Conservation (phyloP, 192 early-diverging fungal species). For the Umbelopsis ramanniana region DNA sequence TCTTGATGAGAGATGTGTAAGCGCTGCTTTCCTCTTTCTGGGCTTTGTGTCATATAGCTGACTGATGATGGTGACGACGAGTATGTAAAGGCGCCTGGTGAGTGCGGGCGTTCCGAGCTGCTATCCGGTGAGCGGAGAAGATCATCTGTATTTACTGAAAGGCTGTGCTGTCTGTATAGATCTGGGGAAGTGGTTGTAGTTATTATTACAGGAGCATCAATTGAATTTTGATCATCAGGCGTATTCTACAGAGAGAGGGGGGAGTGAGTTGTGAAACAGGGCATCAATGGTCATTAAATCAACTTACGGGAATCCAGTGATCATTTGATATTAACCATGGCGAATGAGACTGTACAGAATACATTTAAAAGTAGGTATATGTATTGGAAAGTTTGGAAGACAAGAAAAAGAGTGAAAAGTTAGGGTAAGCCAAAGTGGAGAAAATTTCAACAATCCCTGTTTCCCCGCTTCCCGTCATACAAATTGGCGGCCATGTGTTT, state of each 20-base stretch:
- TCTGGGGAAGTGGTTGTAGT: not conserved
- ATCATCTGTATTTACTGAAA: not conserved
- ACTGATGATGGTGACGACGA: not conserved
- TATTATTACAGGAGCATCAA: not conserved
- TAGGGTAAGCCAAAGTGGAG: not conserved
- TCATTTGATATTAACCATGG: not conserved
- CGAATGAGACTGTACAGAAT: not conserved
- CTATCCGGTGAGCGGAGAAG: not conserved
- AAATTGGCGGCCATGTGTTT: too few species aligned
- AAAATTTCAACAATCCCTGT: not conserved
- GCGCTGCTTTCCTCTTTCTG: not conserved
- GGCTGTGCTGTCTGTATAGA: not conserved
- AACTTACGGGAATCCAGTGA: not conserved
- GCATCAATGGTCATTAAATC: too few species aligned
- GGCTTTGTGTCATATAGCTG: not conserved
- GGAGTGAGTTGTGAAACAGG: too few species aligned
- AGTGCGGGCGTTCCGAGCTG: not conserved
- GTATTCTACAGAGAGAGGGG: not conserved
- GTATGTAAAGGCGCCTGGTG: not conserved
- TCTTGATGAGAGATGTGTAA: not conserved
- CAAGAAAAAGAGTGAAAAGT: not conserved
- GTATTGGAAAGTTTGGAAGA: not conserved
- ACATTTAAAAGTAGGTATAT: slow-evolving; percentile 1
- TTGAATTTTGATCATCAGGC: not conserved
- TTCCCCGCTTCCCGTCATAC: not conserved